phyloP scores from a whole-genome alignment of 2,329 filamentous ascomycete species.

The Penicillium paneum region DNA sequence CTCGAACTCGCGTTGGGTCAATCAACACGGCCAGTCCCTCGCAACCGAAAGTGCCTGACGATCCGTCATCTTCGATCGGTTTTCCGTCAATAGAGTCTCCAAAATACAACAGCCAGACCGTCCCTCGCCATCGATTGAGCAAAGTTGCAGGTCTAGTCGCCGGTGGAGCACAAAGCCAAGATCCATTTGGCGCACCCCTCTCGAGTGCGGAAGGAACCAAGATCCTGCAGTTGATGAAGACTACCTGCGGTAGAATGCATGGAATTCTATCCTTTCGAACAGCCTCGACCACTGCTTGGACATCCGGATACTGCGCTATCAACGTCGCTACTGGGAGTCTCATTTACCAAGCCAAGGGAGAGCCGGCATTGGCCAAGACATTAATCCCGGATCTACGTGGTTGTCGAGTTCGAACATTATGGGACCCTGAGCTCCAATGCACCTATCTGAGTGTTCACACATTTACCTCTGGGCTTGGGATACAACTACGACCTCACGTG shows the following conservation, averaged over 20 bases:
- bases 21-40: slow-evolving; percentile 36
- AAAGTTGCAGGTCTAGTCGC: slow-evolving; percentile 30
- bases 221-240: slow-evolving; percentile 52
- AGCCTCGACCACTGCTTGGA: slow-evolving; percentile 44
- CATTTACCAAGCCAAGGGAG: slow-evolving; percentile 51
- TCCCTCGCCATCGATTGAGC: slow-evolving; percentile 34
- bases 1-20: slow-evolving; percentile 40
- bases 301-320: slow-evolving; percentile 51
- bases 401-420: slow-evolving; percentile 49
- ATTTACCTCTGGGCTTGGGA: slow-evolving; percentile 47
- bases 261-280: slow-evolving; percentile 51
- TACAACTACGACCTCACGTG: slow-evolving; percentile 49
- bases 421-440: slow-evolving; percentile 45
- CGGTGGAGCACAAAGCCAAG: slow-evolving; percentile 27
- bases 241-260: slow-evolving; percentile 52
- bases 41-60: slow-evolving; percentile 38
- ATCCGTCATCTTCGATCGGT: slow-evolving; percentile 44
- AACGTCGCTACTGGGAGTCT: slow-evolving; percentile 51
- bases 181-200: slow-evolving; percentile 35
- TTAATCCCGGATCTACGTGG: slow-evolving; percentile 50
- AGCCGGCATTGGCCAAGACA: slow-evolving; percentile 47
- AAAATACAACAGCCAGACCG: slow-evolving; percentile 32
- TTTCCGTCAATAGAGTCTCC: slow-evolving; percentile 49
- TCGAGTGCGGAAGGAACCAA: slow-evolving; percentile 47
- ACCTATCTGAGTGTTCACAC: slow-evolving; percentile 50